Percentiles rank a stretch among this genome's conserved stretches.
These are phyloP conservation scores for Avena sativa DNA, from an alignment of 176 grass and related monocot genomes.

Conservation along the genomic window DNA sequence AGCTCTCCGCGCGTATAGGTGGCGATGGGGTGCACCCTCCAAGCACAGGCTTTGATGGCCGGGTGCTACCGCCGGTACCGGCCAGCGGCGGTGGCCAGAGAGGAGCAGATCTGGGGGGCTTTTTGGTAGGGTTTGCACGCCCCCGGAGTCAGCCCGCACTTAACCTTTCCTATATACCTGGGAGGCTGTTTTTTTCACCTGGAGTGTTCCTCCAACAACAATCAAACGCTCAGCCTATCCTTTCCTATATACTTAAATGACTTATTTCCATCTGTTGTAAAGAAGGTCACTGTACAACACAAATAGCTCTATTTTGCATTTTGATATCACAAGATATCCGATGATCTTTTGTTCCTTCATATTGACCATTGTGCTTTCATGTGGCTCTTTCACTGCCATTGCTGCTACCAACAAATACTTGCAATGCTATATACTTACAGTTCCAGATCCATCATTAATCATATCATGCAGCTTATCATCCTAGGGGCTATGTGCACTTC, in stretches of 20 bases:
- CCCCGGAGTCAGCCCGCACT: too few relatives aligned
- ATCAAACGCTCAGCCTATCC: background rate
- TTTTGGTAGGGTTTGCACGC: too few relatives aligned
- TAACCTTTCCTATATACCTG: too few relatives aligned
- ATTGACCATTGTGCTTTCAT: background rate
- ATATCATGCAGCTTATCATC: background rate
- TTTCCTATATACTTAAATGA: background rate
- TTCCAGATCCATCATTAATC: background rate
- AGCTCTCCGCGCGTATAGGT: too few relatives aligned
- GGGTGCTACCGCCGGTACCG: too few relatives aligned
- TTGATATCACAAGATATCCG: background rate
- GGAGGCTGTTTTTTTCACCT: too few relatives aligned
- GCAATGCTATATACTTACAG: background rate
- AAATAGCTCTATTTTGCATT: constrained; percentile 22
- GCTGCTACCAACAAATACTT: background rate
- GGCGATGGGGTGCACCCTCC: too few relatives aligned
- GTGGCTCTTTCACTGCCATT: background rate
- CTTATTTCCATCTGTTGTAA: background rate
- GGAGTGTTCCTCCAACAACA: too few relatives aligned
- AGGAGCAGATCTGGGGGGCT: too few relatives aligned
- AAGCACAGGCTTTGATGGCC: too few relatives aligned
- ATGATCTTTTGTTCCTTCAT: background rate
- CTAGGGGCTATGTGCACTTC: background rate
- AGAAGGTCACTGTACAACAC: background rate
- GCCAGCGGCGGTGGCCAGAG: too few relatives aligned